phyloP scores from a whole-genome alignment of 306 rosid species.

The Pterocarpus santalinus region DNA sequence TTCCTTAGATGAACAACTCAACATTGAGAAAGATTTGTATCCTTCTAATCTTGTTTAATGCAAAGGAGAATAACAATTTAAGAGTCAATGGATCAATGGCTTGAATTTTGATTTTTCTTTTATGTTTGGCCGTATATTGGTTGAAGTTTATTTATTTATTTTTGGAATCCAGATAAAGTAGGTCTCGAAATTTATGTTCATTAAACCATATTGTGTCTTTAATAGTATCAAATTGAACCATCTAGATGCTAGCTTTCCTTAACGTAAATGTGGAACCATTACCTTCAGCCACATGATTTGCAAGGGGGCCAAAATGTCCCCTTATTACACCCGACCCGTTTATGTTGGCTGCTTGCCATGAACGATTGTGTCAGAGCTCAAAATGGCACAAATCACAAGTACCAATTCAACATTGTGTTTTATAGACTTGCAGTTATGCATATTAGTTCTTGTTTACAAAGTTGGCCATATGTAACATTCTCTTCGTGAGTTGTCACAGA shows the following conservation, averaged over 20 bases:
- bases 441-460: conserved; percentile 1
- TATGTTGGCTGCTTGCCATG: not conserved
- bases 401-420: not conserved
- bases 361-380: not conserved
- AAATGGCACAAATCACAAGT: not conserved
- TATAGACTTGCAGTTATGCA: not conserved
- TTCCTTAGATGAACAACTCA: no score
- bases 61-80: no score
- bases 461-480: not conserved
- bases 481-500: conserved; percentile 1
- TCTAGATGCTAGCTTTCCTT: conserved; percentile 11
- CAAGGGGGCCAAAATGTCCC: conserved; percentile 56
- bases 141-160: not conserved
- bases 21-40: no score
- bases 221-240: not conserved
- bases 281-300: conserved; percentile 59
- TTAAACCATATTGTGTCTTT: not conserved
- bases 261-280: conserved; percentile 42
- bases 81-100: no score
- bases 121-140: no score
- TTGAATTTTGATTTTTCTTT: no score
- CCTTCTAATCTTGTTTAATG: no score
- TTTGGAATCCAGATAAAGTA: not conserved
- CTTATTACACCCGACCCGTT: not conserved
- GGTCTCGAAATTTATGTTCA: conserved; percentile 7